Evolutionary conservation across 2,329 filamentous ascomycete species (phyloP).

Genomic region (Daldinia eschscholtzii): DNA sequence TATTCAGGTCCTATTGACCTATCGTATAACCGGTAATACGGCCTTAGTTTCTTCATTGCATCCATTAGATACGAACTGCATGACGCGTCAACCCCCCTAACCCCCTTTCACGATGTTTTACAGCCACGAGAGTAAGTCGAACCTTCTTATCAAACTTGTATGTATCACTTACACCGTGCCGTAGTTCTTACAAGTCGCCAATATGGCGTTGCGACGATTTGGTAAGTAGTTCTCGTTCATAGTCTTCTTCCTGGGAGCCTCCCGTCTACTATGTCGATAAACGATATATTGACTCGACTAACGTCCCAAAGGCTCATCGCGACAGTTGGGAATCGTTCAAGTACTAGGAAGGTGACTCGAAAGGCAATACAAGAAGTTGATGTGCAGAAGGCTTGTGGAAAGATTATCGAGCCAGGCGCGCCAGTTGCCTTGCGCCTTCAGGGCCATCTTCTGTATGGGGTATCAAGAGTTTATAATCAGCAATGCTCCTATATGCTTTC

Average conservation of each 20-base stretch:
- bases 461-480: conserved; percentile 86
- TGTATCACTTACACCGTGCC: conserved; percentile 44
- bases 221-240: conserved; percentile 66
- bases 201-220: conserved; percentile 94
- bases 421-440: conserved; percentile 93
- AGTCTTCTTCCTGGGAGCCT: not conserved
- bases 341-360: conserved; percentile 78
- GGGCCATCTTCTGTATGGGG: conserved; percentile 86
- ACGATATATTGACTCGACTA: not conserved
- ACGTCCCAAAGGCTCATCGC: conserved; percentile 81
- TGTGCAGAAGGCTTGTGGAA: conserved; percentile 86
- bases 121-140: conserved; percentile 85
- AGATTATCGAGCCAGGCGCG: conserved; percentile 83
- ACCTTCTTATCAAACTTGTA: not conserved
- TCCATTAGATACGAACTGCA: conserved; percentile 8
- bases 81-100: conserved; percentile 7
- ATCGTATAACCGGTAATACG: not conserved
- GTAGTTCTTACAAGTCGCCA: conserved; percentile 84
- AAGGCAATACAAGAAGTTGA: conserved; percentile 92
- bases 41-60: not conserved
- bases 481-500: conserved; percentile 88
- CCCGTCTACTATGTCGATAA: not conserved
- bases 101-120: conserved; percentile 80
- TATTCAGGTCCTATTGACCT: not conserved
- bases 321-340: conserved; percentile 81